Evolutionary conservation across 2,329 filamentous ascomycete genomes (phyloP).

Genomic region (Fusarium secorum): DNA sequence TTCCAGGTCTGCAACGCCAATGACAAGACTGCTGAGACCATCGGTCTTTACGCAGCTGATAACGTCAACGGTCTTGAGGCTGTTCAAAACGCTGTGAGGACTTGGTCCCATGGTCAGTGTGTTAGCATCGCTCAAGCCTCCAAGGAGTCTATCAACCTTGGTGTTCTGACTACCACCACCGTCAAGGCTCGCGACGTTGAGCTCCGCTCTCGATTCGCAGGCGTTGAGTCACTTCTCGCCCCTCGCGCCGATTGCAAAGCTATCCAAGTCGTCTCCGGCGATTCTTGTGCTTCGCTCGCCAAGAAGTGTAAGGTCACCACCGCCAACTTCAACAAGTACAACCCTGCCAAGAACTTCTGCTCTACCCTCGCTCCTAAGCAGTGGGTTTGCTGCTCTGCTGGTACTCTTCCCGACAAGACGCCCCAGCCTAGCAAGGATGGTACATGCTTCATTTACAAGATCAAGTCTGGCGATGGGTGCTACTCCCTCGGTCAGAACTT

Average conservation of each 20-base stretch:
- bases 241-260: constrained; percentile 36
- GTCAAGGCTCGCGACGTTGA: constrained; percentile 26
- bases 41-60: constrained; percentile 34
- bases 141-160: constrained; percentile 17
- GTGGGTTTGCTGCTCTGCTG: constrained; percentile 50
- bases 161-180: constrained; percentile 23
- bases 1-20: constrained; percentile 33
- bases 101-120: constrained; percentile 37
- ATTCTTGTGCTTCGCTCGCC: constrained; percentile 50
- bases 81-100: constrained; percentile 28
- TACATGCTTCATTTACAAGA: constrained; percentile 46
- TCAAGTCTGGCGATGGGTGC: constrained; percentile 47
- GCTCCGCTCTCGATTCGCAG: constrained; percentile 27
- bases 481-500: constrained; percentile 42
- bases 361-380: constrained; percentile 44
- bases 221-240: constrained; percentile 17
- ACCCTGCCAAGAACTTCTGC: constrained; percentile 46
- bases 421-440: constrained; percentile 49
- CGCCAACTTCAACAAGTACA: constrained; percentile 51
- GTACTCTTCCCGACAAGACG: constrained; percentile 44
- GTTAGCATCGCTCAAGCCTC: constrained; percentile 4
- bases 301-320: constrained; percentile 50
- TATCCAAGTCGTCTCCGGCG: constrained; percentile 45
- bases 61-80: constrained; percentile 16
- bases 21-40: constrained; percentile 28